Conservation (phyloP, 164 flowering plant genomes). For the Chimonanthus praecox region DNA sequence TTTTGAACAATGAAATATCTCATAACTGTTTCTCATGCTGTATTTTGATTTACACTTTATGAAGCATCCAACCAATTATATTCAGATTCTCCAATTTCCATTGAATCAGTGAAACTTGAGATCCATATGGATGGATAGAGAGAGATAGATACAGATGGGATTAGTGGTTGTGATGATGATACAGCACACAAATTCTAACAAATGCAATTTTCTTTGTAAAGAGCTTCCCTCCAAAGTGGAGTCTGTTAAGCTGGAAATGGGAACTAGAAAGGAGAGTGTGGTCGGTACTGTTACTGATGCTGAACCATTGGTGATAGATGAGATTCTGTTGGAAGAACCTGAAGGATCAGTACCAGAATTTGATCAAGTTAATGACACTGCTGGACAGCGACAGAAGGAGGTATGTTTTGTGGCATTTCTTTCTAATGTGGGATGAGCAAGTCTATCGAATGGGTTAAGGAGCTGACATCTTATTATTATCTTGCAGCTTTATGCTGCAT, state of each 20-base stretch:
- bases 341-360: constrained; percentile 15
- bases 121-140: not conserved
- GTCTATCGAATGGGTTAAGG: not conserved
- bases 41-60: not conserved
- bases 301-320: constrained; percentile 50
- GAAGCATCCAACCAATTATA: not conserved
- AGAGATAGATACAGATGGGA: no score
- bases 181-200: not conserved
- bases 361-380: constrained; percentile 24
- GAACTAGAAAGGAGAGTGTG: constrained; percentile 20
- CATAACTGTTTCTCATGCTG: not conserved
- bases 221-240: constrained; percentile 33
- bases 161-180: no score
- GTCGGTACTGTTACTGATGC: constrained; percentile 18
- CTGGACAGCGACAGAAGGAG: constrained; percentile 44
- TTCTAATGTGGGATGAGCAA: not conserved
- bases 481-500: not conserved
- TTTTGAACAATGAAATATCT: no score
- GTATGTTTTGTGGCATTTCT: constrained; percentile 19
- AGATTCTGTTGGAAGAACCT: constrained; percentile 53
- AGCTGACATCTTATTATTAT: not conserved
- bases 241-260: constrained; percentile 31
- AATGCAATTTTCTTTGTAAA: constrained; percentile 12
- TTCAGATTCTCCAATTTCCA: not conserved
- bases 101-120: not conserved